phyloP scores from a whole-genome alignment of 192 early-diverging fungal species.

The Hyaloraphidium curvatum region DNA sequence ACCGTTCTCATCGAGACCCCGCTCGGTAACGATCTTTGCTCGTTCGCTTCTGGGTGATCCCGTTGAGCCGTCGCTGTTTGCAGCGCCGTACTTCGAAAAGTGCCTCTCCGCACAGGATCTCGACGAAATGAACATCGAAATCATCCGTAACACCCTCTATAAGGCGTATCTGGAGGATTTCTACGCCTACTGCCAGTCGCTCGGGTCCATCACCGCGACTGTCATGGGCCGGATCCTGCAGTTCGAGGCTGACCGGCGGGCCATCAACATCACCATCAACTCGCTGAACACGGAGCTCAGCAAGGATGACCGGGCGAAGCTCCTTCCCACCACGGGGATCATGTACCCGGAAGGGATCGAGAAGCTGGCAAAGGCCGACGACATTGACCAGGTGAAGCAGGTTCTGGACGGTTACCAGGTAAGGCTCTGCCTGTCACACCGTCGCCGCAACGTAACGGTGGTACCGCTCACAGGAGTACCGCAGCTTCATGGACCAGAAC shows the following conservation, averaged over 20 bases:
- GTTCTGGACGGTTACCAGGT: conserved; percentile 66
- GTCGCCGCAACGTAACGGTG: background rate
- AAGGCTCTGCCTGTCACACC: conserved; percentile 6
- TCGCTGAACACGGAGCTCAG: conserved; percentile 92
- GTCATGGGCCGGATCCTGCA: conserved; percentile 85
- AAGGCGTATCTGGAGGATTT: conserved; percentile 99
- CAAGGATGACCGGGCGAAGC: conserved; percentile 88
- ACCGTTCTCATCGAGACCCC: conserved; percentile 95
- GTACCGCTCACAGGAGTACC: conserved; percentile 49
- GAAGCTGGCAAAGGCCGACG: conserved; percentile 70
- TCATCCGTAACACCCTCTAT: conserved; percentile 97
- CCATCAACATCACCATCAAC: conserved; percentile 98
- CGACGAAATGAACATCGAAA: conserved; percentile 99
- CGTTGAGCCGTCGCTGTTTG: background rate
- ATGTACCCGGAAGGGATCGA: conserved; percentile 82
- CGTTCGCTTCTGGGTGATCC: background rate
- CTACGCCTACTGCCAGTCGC: conserved; percentile 60
- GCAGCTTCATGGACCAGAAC: conserved; percentile 54
- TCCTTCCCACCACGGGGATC: conserved; percentile 78
- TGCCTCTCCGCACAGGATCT: conserved; percentile 91
- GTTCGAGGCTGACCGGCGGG: conserved; percentile 96
- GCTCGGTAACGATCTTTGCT: conserved; percentile 30
- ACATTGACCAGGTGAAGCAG: conserved; percentile 80
- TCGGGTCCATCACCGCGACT: conserved; percentile 71
- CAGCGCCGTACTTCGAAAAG: conserved; percentile 92